Evolutionary conservation across 768 basidiomycete species (phyloP).

Genomic region (Dentipellis sp.): DNA sequence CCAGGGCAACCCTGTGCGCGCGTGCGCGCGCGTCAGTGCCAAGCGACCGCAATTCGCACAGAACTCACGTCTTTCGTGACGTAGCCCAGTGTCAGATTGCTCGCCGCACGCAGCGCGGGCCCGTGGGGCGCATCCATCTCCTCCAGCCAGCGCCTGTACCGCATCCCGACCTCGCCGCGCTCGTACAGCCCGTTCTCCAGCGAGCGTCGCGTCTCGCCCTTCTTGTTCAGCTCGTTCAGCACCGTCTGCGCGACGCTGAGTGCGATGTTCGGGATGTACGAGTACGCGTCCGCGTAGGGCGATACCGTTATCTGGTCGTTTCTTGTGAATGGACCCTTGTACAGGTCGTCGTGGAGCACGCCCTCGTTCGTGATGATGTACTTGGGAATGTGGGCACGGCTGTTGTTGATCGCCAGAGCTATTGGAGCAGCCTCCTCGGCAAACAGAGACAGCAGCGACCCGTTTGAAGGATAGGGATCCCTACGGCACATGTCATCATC

Average conservation of each 20-base stretch:
- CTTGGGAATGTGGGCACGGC: constrained; percentile 47
- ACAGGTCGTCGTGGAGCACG: constrained; percentile 57
- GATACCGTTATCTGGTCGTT: constrained; percentile 73
- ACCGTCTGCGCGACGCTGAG: constrained; percentile 42
- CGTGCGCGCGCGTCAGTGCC: background rate
- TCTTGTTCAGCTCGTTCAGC: constrained; percentile 41
- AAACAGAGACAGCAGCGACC: constrained; percentile 51
- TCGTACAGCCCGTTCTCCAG: constrained; percentile 19
- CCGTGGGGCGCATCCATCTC: background rate
- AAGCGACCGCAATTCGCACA: background rate
- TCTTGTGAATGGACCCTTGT: constrained; percentile 61
- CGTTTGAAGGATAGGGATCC: constrained; percentile 50
- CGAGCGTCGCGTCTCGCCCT: constrained; percentile 28
- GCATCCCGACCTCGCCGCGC: background rate
- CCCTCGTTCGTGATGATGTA: constrained; percentile 60
- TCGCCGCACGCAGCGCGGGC: background rate
- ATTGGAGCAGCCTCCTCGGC: constrained; percentile 48
- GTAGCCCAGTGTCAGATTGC: background rate
- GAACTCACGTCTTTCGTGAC: background rate
- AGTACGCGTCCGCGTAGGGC: constrained; percentile 58
- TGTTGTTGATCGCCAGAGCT: constrained; percentile 52
- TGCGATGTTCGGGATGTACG: constrained; percentile 48
- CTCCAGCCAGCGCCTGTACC: background rate
- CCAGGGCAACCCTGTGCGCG: background rate
- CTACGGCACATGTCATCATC: constrained; percentile 22